Conservation (phyloP, 192 early-diverging fungal species). For the Paraglomus occultum region DNA sequence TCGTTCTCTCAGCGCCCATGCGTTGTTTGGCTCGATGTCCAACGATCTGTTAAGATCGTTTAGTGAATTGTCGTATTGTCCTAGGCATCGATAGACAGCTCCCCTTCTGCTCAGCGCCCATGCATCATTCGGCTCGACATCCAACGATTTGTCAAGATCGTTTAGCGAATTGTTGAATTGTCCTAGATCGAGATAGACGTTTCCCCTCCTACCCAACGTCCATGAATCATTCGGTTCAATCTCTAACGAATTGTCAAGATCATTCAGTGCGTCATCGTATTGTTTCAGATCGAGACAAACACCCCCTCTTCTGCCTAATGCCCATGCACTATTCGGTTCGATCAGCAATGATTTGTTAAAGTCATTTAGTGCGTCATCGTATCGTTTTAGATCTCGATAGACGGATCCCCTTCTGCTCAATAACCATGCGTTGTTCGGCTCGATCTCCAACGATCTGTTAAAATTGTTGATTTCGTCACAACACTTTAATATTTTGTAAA, state of each 20-base stretch:
- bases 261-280: not conserved
- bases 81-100: not conserved
- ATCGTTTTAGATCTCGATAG: not conserved
- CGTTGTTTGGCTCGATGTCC: not conserved
- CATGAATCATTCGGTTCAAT: slow-evolving; percentile 14
- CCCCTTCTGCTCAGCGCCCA: slow-evolving; percentile 12
- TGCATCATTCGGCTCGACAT: slow-evolving; percentile 2
- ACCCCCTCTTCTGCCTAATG: slow-evolving; percentile 9
- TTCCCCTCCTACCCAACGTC: slow-evolving; percentile 12
- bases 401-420: slow-evolving; percentile 5
- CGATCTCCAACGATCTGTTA: slow-evolving; percentile 2
- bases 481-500: slow-evolving; percentile 6
- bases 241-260: slow-evolving; percentile 17
- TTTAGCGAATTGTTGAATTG: slow-evolving; percentile 4
- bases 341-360: slow-evolving; percentile 13
- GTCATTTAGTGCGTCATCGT: slow-evolving; percentile 2
- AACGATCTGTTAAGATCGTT: not conserved
- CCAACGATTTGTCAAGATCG: slow-evolving; percentile 1
- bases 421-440: not conserved
- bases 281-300: slow-evolving; percentile 5
- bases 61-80: not conserved
- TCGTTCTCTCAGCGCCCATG: too few species aligned
- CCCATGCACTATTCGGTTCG: slow-evolving; percentile 7
- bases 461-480: slow-evolving; percentile 15
- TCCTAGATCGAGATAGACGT: slow-evolving; percentile 12